These are phyloP conservation scores for Conidiobolus incongruus DNA, from an alignment of 371 early-diverging fungal species.

Conservation along the genomic window DNA sequence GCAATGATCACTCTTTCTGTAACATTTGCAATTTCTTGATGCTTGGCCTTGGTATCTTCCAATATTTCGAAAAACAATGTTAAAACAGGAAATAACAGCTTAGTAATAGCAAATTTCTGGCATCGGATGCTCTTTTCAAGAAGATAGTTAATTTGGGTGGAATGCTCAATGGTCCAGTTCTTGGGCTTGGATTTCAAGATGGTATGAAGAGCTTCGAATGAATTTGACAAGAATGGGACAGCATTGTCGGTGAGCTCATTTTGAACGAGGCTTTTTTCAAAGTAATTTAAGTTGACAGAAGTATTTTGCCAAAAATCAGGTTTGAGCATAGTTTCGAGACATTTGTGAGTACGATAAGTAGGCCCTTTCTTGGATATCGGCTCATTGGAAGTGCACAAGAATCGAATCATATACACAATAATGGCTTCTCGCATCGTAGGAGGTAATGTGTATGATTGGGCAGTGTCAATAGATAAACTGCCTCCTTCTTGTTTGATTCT, in stretches of 20 bases:
- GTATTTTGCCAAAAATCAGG: conserved; percentile 20
- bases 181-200: too few relatives aligned
- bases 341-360: conserved; percentile 30
- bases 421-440: conserved; percentile 34
- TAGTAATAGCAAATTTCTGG: too few relatives aligned
- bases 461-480: not conserved
- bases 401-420: conserved; percentile 41
- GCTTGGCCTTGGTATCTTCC: too few relatives aligned
- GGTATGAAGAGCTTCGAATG: too few relatives aligned
- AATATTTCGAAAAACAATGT: too few relatives aligned
- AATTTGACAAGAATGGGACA: too few relatives aligned
- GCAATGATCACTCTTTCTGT: too few relatives aligned
- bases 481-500: conserved; percentile 7
- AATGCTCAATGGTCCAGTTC: too few relatives aligned
- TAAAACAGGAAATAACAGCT: too few relatives aligned
- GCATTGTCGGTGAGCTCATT: conserved; percentile 2
- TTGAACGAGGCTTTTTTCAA: conserved; percentile 12
- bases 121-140: too few relatives aligned
- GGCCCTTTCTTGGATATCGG: conserved; percentile 23
- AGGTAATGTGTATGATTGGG: conserved; percentile 22
- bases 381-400: conserved; percentile 37
- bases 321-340: conserved; percentile 33
- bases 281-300: conserved; percentile 12
- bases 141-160: too few relatives aligned
- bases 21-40: too few relatives aligned